These are phyloP conservation scores for Russula sp. DNA, from an alignment of 768 basidiomycete species.

Conservation along the genomic window DNA sequence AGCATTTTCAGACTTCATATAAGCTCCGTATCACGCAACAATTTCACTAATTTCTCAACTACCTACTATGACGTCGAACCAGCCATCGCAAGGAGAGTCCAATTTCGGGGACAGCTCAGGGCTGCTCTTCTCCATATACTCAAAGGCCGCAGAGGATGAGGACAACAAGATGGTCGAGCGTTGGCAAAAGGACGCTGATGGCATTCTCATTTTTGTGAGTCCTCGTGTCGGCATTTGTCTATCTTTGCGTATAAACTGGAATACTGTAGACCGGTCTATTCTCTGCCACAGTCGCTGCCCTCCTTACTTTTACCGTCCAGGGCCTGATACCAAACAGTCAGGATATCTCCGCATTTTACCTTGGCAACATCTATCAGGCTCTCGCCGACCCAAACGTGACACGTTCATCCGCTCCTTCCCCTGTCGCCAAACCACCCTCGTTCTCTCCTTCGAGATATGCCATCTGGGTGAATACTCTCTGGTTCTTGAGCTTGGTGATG, in stretches of 20 bases:
- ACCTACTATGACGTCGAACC: no score
- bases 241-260: no score
- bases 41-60: no score
- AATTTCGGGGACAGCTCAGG: not conserved
- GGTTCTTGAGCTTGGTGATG: constrained; percentile 15
- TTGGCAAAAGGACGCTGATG: not conserved
- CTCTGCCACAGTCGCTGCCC: not conserved
- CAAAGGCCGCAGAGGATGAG: not conserved
- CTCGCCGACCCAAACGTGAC: not conserved
- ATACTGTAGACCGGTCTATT: constrained; percentile 3
- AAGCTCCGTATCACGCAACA: no score
- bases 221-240: not conserved
- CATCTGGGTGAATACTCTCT: constrained; percentile 8
- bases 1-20: no score
- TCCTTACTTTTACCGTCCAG: not conserved
- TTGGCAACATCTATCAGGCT: not conserved
- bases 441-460: constrained; percentile 5
- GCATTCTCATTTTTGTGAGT: not conserved
- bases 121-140: not conserved
- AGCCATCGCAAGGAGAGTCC: no score
- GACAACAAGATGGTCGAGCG: not conserved
- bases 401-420: not conserved
- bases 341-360: not conserved
- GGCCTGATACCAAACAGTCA: not conserved
- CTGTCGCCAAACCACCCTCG: not conserved